Conservation (phyloP, 2,329 filamentous ascomycete genomes). For the Emergomyces africanus region DNA sequence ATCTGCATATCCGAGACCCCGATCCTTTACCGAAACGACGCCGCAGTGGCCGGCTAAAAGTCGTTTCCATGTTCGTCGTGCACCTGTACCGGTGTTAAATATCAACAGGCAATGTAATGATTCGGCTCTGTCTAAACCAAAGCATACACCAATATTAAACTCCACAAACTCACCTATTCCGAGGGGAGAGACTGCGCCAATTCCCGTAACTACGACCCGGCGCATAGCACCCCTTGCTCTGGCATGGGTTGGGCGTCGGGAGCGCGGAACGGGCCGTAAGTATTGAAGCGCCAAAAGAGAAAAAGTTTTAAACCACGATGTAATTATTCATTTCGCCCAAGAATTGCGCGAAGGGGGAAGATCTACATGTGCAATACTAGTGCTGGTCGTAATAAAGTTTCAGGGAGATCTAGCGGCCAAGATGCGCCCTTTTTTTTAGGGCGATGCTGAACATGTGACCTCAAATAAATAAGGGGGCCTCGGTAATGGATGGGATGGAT, state of each 20-base stretch:
- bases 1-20: slow-evolving; percentile 51
- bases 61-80: slow-evolving; percentile 64
- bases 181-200: slow-evolving; percentile 71
- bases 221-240: slow-evolving; percentile 26
- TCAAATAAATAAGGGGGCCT: neutral
- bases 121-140: neutral
- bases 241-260: neutral
- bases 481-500: no score
- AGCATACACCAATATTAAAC: neutral
- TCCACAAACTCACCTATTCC: slow-evolving; percentile 49
- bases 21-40: slow-evolving; percentile 57
- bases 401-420: neutral
- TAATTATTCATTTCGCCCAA: neutral
- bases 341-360: neutral
- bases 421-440: neutral
- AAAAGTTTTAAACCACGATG: neutral
- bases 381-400: neutral
- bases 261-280: neutral
- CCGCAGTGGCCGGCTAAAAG: slow-evolving; percentile 70
- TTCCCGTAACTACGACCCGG: slow-evolving; percentile 71
- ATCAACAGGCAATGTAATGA: neutral
- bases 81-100: slow-evolving; percentile 35
- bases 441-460: neutral
- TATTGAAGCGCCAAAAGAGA: neutral
- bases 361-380: neutral